Evolutionary conservation across 2,329 filamentous ascomycete genomes (phyloP).

Genomic region (Claviceps pusilla): DNA sequence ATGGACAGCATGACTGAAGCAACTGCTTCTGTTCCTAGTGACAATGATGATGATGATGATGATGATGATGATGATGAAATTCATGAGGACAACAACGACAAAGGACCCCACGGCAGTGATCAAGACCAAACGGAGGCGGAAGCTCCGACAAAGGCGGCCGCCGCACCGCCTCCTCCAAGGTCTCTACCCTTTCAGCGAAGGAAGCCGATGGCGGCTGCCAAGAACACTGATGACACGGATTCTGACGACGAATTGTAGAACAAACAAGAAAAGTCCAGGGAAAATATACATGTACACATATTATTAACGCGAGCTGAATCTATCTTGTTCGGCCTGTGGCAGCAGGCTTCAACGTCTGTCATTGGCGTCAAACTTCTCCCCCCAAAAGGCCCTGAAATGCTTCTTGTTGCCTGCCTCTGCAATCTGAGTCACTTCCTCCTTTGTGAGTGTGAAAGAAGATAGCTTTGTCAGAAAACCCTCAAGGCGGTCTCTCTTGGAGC

Average conservation of each 20-base stretch:
- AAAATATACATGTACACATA: neutral
- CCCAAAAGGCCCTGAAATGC: slow-evolving; percentile 48
- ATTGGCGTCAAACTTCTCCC: slow-evolving; percentile 32
- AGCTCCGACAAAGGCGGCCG: slow-evolving; percentile 9
- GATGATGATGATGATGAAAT: slow-evolving; percentile 20
- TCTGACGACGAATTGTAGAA: slow-evolving; percentile 39
- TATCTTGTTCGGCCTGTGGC: neutral
- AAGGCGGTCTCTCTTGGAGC: slow-evolving; percentile 40
- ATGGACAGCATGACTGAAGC: slow-evolving; percentile 26
- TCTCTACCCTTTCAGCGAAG: slow-evolving; percentile 30
- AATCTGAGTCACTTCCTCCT: slow-evolving; percentile 43
- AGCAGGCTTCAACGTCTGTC: slow-evolving; percentile 24
- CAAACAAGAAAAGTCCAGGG: too few species aligned
- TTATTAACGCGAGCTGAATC: neutral
- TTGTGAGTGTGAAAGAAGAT: slow-evolving; percentile 42
- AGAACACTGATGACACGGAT: slow-evolving; percentile 40
- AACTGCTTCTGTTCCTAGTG: slow-evolving; percentile 27
- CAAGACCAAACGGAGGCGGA: neutral
- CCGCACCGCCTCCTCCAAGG: slow-evolving; percentile 24
- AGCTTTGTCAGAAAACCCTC: slow-evolving; percentile 37
- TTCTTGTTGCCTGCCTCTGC: slow-evolving; percentile 40
- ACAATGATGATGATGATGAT: slow-evolving; percentile 23
- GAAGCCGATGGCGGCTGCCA: slow-evolving; percentile 15
- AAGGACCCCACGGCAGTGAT: neutral
- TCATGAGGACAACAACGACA: slow-evolving; percentile 16